Base-by-base conservation (phyloP, 176 grass and related monocot genomes). In the Bothriochloa decipiens region DNA sequence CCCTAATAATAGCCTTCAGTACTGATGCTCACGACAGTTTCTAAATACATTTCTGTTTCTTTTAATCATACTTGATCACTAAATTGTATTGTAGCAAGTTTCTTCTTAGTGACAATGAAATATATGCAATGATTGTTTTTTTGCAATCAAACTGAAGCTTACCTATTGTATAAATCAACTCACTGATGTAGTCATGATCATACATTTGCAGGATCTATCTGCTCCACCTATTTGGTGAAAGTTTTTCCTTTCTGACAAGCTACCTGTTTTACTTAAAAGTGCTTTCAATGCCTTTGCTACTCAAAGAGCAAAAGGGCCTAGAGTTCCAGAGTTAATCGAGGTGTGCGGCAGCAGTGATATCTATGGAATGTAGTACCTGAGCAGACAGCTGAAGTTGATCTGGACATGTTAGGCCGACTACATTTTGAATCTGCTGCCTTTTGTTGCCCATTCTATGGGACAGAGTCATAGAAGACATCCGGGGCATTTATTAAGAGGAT, bases 151-250 rank as follows among this genome's bases (percentile, higher is more conserved):
- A 76, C 66, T 69, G n/a, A 75, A 80, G 4, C 25, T 80, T 80
- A 3, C 40, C 9, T 65, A 16, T 80, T 72, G 45, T 62, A 25
- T 80, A 70, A 68, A 79, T 80, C 70, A 68, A 79, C 0, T 7
- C 11, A 22, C 66, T 72, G 64, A 83, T 41, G 15, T 40, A 50
- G 7, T 83, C 4, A 16, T 65, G 26, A 64, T 79, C 35, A n/a
- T 71, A 70, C 27, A 75, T 69, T 76, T 80, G 76, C 85, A 91
- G 85, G 85, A 87, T 28, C 69, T 84, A 72, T 84, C 64, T 77
- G 64, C 65, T 81, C 52, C 82, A 71, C 22, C 3, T 23, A 3
- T 81, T 81, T 55, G 55, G 33, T 32, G 41, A 36, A 63, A 65
- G 0, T 8, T 63, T 63, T 72, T 81, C 52, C 42, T 82, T 76